phyloP scores from a whole-genome alignment of 1,284 basidiomycete genomes.

The Violaceomyces palustris region DNA sequence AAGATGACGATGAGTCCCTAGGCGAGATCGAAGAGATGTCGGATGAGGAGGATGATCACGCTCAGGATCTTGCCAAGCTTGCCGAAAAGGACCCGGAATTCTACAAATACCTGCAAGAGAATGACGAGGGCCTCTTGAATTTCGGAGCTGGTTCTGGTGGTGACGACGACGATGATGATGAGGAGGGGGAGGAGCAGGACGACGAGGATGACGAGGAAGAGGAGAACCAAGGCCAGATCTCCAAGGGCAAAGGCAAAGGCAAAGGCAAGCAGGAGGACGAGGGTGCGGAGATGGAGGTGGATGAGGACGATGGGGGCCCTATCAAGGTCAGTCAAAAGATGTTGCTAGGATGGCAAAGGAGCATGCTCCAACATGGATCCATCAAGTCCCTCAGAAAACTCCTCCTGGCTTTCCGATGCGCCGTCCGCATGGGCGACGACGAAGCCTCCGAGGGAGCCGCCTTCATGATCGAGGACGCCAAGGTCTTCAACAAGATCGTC shows the following conservation, averaged over 20 bases:
- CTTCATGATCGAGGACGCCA: constrained; percentile 46
- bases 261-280: constrained; percentile 6
- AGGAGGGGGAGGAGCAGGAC: constrained; percentile 38
- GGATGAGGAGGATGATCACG: constrained; percentile 57
- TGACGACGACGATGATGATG: constrained; percentile 53
- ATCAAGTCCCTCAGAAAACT: constrained; percentile 78
- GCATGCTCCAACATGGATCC: constrained; percentile 81
- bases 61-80: constrained; percentile 78
- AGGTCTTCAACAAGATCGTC: constrained; percentile 78
- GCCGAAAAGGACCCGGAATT: constrained; percentile 96
- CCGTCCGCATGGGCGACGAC: constrained; percentile 39
- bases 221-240: constrained; percentile 18
- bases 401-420: constrained; percentile 56
- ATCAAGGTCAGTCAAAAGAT: constrained; percentile 66
- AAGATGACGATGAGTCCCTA: constrained; percentile 33
- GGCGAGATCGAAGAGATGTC: constrained; percentile 41
- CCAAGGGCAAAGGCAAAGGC: constrained; percentile 3
- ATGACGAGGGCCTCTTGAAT: constrained; percentile 80
- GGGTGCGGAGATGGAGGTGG: constrained; percentile 3
- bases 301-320: constrained; percentile 10
- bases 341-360: constrained; percentile 80
- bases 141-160: constrained; percentile 58
- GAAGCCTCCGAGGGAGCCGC: constrained; percentile 23
- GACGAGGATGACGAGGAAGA: constrained; percentile 39
- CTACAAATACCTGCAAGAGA: constrained; percentile 94